Percentiles rank a stretch among this genome's conserved stretches.
These are phyloP conservation scores for Eucommia ulmoides DNA, from an alignment of 257 asterid genomes.

Conservation along the genomic window DNA sequence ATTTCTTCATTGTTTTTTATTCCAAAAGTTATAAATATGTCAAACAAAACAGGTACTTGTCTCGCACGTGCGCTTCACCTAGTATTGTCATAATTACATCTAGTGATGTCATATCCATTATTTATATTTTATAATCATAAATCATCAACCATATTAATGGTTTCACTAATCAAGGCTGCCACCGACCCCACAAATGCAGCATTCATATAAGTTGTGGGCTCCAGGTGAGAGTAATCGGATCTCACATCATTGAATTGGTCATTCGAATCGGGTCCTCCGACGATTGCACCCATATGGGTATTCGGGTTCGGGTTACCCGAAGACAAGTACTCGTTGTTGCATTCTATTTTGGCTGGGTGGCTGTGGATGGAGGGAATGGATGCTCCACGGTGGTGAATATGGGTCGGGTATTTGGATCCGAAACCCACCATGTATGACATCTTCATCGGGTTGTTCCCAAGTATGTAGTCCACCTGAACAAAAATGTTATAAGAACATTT, in stretches of 20 bases:
- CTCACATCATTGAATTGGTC: conserved; percentile 48
- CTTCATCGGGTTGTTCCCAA: conserved; percentile 53
- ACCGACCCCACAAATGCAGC: conserved; percentile 61
- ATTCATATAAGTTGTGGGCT: conserved; percentile 62
- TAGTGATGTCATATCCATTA: no score
- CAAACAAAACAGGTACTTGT: no score
- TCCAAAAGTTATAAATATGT: no score
- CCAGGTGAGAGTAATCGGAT: conserved; percentile 43
- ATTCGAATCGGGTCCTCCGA: conserved; percentile 58
- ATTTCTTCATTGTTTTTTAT: no score
- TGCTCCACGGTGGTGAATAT: conserved; percentile 69
- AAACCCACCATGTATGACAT: conserved; percentile 63
- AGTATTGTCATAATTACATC: no score
- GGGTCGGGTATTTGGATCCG: conserved; percentile 38
- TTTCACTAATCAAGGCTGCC: conserved; percentile 31
- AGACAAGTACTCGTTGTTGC: conserved; percentile 29
- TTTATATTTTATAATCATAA: no score
- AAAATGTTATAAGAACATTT: not conserved
- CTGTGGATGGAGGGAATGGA: conserved; percentile 51
- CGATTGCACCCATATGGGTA: conserved; percentile 51
- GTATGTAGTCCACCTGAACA: conserved; percentile 62
- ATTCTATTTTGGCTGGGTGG: conserved; percentile 29
- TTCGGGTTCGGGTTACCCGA: conserved; percentile 49
- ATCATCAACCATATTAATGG: no score
- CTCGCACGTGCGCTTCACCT: no score